Evolutionary conservation across 257 asterid species (phyloP), one percentile per base, ranked within the genome.

Genomic region (Perilla frutescens): DNA sequence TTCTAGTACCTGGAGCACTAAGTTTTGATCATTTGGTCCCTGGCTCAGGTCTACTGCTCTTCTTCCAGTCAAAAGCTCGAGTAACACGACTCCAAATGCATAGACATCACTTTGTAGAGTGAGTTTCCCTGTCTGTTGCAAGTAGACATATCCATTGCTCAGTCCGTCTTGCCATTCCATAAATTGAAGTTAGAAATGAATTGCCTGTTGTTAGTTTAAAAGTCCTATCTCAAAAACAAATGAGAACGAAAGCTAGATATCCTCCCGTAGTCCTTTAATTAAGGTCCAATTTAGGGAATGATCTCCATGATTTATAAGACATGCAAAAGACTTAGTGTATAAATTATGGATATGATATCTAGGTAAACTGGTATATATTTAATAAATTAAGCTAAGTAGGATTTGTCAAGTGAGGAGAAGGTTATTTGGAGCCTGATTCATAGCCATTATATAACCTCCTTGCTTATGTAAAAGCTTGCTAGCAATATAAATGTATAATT

Each of bases 91-190:
- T 47, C 98, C 98, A 76, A 94, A 94, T 68, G 99, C 99, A 72
- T 91, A 94, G 66, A 94, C 99, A 72, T 94, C 99, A 66, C 99
- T 94, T 68, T 91, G 99, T 77, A 94, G 81, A 71, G 99, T 91
- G 82, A 91, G 97, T 84, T 94, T 94, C 73, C 99, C 99, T 66
- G 99, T 94, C 99, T 94, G 87, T 88, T 72, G 41, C 77, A 83
- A 83, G 84, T 72, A 77, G 77, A 85, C 77, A 68, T 63, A 65
- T 72, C 82, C 72, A 67, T 77, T 81, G 74, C 67, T 79, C 79
- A 80, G 81, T 79, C 76, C 78, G 76, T 67, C 77, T 77, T 60
- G 65, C 76, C 83, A 76, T 74, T 70, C 72, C 11, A 69, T 79
- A 48, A 81, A 69, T 65, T 73, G 61, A 47, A 64, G 68, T 74